These are phyloP conservation scores for Nigrograna mackinnonii DNA, from an alignment of 2,329 filamentous ascomycete genomes.

Conservation along the genomic window DNA sequence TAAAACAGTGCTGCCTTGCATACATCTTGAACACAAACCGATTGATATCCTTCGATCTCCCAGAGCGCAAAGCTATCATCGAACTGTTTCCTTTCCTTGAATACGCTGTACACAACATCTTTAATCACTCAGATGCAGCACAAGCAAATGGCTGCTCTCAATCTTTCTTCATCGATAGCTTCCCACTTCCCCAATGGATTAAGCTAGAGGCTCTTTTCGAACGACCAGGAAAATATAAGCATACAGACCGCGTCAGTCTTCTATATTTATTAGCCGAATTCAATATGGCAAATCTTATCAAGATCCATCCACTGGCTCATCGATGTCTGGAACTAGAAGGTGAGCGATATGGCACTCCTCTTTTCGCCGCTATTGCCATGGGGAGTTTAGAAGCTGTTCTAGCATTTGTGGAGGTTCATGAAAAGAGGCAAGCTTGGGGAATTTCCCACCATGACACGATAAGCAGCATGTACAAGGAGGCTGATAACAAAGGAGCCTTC, in stretches of 20 bases:
- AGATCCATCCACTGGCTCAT: conserved; percentile 20
- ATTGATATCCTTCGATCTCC: background rate
- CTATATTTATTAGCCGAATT: conserved; percentile 17
- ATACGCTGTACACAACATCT: conserved; percentile 49
- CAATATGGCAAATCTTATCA: conserved; percentile 31
- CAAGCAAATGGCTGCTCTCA: conserved; percentile 20
- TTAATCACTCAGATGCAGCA: conserved; percentile 48
- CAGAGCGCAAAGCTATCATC: conserved; percentile 3
- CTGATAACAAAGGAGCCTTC: background rate
- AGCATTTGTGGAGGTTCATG: background rate
- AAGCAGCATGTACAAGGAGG: background rate
- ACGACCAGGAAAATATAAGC: conserved; percentile 15
- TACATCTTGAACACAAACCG: conserved; percentile 25
- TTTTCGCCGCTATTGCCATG: conserved; percentile 39
- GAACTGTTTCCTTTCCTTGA: conserved; percentile 49
- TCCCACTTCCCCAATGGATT: conserved; percentile 30
- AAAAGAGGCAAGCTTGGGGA: background rate
- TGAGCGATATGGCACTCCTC: conserved; percentile 31
- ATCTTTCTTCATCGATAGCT: conserved; percentile 14
- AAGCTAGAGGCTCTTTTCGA: conserved; percentile 34
- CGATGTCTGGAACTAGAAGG: conserved; percentile 19
- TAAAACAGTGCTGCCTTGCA: conserved; percentile 49
- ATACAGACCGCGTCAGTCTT: conserved; percentile 15
- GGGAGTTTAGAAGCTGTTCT: conserved; percentile 23
- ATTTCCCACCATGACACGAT: background rate